Evolutionary conservation across 2,329 filamentous ascomycete genomes (phyloP).

Genomic region (Neonectria faginata): DNA sequence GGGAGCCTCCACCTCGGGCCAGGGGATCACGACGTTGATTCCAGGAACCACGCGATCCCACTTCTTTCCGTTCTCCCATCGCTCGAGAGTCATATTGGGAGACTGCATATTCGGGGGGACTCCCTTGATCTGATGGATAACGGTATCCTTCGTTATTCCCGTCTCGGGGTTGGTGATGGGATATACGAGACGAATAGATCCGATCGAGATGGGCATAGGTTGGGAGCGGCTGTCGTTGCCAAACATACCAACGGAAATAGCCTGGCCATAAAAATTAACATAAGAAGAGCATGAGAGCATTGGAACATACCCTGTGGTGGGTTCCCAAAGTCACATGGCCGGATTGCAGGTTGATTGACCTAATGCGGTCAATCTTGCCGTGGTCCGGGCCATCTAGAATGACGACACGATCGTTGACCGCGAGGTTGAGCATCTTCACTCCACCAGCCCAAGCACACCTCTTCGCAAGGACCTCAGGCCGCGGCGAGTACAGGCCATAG

Average conservation of each 20-base stretch:
- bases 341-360: constrained; percentile 62
- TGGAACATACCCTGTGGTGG: constrained; percentile 70
- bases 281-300: not conserved
- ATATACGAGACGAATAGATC: constrained; percentile 83
- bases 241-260: constrained; percentile 48
- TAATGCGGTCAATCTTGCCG: constrained; percentile 84
- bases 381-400: constrained; percentile 81
- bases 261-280: constrained; percentile 37
- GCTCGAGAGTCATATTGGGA: constrained; percentile 55
- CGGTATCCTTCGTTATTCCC: constrained; percentile 75
- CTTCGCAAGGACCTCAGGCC: constrained; percentile 53
- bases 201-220: constrained; percentile 69
- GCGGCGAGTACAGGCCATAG: constrained; percentile 45
- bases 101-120: constrained; percentile 61
- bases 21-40: constrained; percentile 79
- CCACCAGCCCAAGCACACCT: constrained; percentile 68
- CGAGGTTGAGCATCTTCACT: constrained; percentile 69
- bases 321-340: constrained; percentile 72
- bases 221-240: constrained; percentile 46
- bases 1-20: constrained; percentile 70
- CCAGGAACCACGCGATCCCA: constrained; percentile 74
- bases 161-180: constrained; percentile 76
- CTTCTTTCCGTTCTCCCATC: constrained; percentile 56
- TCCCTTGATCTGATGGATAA: constrained; percentile 78
- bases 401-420: constrained; percentile 81